Percentiles rank a stretch among this genome's conserved stretches.
Conservation (phyloP, 2,329 filamentous ascomycete species). For the Cryphonectria carpinicola region DNA sequence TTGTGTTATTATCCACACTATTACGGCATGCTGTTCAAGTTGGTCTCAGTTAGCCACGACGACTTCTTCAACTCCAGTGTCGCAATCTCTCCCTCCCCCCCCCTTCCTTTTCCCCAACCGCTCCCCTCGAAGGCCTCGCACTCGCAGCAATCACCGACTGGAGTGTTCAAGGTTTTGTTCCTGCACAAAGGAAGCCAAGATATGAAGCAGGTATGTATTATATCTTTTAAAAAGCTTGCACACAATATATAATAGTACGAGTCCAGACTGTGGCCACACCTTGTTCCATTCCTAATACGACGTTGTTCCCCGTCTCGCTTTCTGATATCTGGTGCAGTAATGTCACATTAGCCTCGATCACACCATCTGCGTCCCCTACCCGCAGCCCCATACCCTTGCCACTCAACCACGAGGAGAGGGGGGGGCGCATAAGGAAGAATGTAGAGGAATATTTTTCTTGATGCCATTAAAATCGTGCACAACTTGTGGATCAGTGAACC, state of each 20-base stretch:
- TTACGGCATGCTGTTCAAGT: not conserved
- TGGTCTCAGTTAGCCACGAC: too few relatives aligned
- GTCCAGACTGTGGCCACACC: not conserved
- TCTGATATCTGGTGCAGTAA: conserved; percentile 15
- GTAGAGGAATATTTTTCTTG: not conserved
- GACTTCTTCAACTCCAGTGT: not conserved
- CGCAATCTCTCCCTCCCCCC: not conserved
- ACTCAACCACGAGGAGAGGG: conserved; percentile 6
- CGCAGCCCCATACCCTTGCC: conserved; percentile 23
- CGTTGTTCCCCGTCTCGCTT: conserved; percentile 14
- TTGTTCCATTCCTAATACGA: conserved; percentile 8
- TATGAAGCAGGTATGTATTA: not conserved
- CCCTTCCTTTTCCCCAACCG: too few relatives aligned
- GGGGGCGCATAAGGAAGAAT: not conserved
- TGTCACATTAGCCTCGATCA: conserved; percentile 28
- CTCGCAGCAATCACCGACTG: not conserved
- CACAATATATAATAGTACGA: not conserved
- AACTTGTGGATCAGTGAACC: not conserved
- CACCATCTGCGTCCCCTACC: conserved; percentile 24
- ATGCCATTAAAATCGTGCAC: not conserved
- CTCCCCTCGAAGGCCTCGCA: not conserved
- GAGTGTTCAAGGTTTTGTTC: not conserved
- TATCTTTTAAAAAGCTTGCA: not conserved
- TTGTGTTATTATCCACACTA: not conserved
- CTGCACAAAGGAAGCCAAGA: not conserved